Evolutionary conservation across 768 basidiomycete genomes (phyloP).

Genomic region (Lactarius sp.): DNA sequence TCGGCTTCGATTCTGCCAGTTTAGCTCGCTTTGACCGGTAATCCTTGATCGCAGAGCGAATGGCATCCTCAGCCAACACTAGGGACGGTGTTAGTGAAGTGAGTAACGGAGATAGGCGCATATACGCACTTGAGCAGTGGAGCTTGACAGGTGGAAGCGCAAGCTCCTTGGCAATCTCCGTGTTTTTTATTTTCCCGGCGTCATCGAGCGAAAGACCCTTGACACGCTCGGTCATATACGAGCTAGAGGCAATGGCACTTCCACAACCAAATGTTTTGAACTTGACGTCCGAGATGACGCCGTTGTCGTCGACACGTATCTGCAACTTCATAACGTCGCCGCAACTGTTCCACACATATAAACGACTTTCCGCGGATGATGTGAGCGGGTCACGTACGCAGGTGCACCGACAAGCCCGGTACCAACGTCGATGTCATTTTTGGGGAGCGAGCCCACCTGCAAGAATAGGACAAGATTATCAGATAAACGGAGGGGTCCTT

Average conservation of each 20-base stretch:
- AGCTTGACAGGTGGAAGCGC: slow-evolving; percentile 94
- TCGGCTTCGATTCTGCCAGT: slow-evolving; percentile 45
- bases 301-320: slow-evolving; percentile 92
- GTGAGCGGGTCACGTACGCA: slow-evolving; percentile 54
- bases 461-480: slow-evolving; percentile 41
- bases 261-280: slow-evolving; percentile 99
- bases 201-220: slow-evolving; percentile 91
- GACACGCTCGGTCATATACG: slow-evolving; percentile 98
- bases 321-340: slow-evolving; percentile 99
- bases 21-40: slow-evolving; percentile 80
- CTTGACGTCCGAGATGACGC: slow-evolving; percentile 96
- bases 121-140: slow-evolving; percentile 79
- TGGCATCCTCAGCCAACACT: slow-evolving; percentile 98
- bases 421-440: slow-evolving; percentile 86
- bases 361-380: slow-evolving; percentile 2
- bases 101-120: slow-evolving; percentile 1
- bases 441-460: slow-evolving; percentile 94
- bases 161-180: slow-evolving; percentile 97
- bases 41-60: slow-evolving; percentile 95
- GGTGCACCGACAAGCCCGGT: slow-evolving; percentile 98
- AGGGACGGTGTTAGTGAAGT: slow-evolving; percentile 19
- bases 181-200: slow-evolving; percentile 96
- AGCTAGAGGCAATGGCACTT: slow-evolving; percentile 95
- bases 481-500: slow-evolving; percentile 42
- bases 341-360: slow-evolving; percentile 48